Base-by-base conservation (phyloP, 169 alveolate genomes). In the Eimeria maxima region DNA sequence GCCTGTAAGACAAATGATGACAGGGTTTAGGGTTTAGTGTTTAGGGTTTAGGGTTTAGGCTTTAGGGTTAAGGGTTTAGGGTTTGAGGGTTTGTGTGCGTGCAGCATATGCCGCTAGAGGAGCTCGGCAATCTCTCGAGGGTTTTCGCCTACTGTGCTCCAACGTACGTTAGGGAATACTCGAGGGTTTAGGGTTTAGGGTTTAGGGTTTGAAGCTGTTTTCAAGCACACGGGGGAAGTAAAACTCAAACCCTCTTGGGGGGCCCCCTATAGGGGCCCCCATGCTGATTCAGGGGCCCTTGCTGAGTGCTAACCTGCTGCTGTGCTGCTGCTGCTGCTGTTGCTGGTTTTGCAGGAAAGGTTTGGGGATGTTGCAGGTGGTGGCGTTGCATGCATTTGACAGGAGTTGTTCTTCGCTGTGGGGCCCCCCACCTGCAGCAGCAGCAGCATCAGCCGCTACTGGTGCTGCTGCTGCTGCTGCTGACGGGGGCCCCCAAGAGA, bases 81-180 rank as follows among this genome's bases (percentile, higher is more conserved):
- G 67, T 57, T 57, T 57, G 67, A 57, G 22, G 24, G 67, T 16
- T 24, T 14, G 67, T 57, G 87, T 33, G 53, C 42, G 22, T 5
- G 57, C 87, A 76, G 87, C 87, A 76, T 27, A 42, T 76, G 87
- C 53, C 87, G 47, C 87, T 76, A 18, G 53, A 76, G 87, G 87
- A 76, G 60, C 87, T 76, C 33, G 87, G 87, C 10, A 38, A 4
- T 60, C 29, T 76, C 29, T 5, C 60, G 87, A 8, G n/a, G 53
- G 60, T 27, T 11, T 42, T 76, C n/a, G 87, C 87, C 27, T 8
- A 22, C 14, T 76, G 63, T 20, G 87, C 18, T 45, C 87, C 87
- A 20, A 76, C 87, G 87, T 76, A 38, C 16, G 87, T 20, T 16
- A 27, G 18, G 63, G 42, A 7, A 33, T 50, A 50, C 5, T 50